Evolutionary conservation across 331 rosid species (phyloP), one percentile per base, ranked within the genome.

Genomic region (Quercus tomentella): DNA sequence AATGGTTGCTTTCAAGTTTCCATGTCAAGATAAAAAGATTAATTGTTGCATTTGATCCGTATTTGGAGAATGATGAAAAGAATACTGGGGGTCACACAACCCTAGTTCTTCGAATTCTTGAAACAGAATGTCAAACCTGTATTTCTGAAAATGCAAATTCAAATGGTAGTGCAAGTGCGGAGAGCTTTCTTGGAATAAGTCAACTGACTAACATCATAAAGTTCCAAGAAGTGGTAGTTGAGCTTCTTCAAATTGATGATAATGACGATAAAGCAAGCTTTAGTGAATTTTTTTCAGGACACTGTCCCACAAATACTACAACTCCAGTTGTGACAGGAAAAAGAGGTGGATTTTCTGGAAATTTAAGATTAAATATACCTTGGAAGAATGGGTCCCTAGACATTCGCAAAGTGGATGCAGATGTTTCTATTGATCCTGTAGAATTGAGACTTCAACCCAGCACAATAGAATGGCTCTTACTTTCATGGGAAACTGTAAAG

Each of bases 351-450:
- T 89, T 95, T 91, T 90, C 93, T 72, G 99, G 99, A 74, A 91
- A 82, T 87, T 70, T 95, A 79, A 91, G 89, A 84, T 83, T 93
- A 84, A 89, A 86, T 79, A 90, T 95, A 78, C 99, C 97, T 79
- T 91, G 97, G 99, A 93, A 87, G 88, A 92, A 91, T 87, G 98
- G 98, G 65, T 95, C 97, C 76, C 86, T 95, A 79, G 99, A 95
- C 87, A 85, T 88, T 73, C 76, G 88, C 62, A 90, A 81, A 87
- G 93, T 95, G 79, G 99, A 95, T 79, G 97, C 93, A 52, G 96
- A 90, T 87, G 88, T 86, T 87, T 83, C 43, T 76, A 79, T 95
- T 83, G 96, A 90, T 65, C 97, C 95, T 55, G 54, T 95, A 76
- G 89, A 88, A 76, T 80, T 95, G 75, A 89, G 82, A 87, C 83